Conservation (phyloP, 2,329 filamentous ascomycete genomes). For the Didymella pinodella region DNA sequence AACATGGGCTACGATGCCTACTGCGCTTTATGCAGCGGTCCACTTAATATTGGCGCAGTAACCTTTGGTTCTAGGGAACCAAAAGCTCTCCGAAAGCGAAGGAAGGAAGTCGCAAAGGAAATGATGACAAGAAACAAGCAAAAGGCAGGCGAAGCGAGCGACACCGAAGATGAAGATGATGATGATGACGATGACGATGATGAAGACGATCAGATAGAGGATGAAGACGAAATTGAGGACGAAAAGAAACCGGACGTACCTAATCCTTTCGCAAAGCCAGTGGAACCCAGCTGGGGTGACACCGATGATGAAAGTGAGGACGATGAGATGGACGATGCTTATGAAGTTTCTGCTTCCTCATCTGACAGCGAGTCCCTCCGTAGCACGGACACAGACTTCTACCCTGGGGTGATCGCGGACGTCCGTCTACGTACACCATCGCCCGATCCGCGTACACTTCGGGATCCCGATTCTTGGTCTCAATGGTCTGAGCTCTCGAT, state of each 20-base stretch:
- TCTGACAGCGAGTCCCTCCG: neutral
- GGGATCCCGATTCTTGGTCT: neutral
- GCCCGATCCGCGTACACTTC: neutral
- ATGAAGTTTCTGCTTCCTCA: neutral
- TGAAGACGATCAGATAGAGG: neutral
- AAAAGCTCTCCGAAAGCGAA: conserved; percentile 7
- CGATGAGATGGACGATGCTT: neutral
- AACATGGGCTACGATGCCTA: conserved; percentile 32
- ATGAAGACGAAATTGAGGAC: neutral
- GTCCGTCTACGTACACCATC: neutral
- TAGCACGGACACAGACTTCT: neutral
- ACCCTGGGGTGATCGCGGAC: neutral
- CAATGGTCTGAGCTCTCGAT: neutral
- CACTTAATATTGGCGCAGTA: conserved; percentile 10
- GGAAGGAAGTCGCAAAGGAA: neutral
- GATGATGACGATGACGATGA: neutral
- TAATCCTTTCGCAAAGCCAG: neutral
- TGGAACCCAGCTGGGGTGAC: neutral
- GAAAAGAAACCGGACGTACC: neutral
- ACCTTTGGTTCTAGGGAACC: conserved; percentile 15
- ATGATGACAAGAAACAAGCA: neutral
- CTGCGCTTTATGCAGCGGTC: conserved; percentile 29
- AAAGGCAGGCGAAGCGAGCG: neutral
- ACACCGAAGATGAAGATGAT: neutral
- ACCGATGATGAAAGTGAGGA: neutral